These are phyloP conservation scores for Magnusiomyces sp. DNA, from an alignment of 1,139 yeast genomes.

Conservation along the genomic window DNA sequence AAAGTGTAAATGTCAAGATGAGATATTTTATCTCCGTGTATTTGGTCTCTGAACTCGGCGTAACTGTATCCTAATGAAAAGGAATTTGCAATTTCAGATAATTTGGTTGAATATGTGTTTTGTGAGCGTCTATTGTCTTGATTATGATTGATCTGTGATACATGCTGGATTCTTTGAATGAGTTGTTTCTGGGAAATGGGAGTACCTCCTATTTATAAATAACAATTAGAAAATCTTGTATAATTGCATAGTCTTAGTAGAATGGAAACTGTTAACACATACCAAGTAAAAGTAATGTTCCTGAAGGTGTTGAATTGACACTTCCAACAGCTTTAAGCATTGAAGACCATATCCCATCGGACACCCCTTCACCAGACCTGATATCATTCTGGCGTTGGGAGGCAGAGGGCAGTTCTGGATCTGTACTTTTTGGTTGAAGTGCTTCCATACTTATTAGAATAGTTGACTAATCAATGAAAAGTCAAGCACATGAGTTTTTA, in stretches of 20 bases:
- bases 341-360: slow-evolving; percentile 20
- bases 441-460: no score
- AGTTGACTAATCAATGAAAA: no score
- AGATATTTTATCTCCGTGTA: slow-evolving; percentile 26
- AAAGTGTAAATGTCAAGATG: slow-evolving; percentile 31
- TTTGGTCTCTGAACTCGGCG: slow-evolving; percentile 28
- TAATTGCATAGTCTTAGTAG: slow-evolving; percentile 5
- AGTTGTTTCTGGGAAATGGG: slow-evolving; percentile 15
- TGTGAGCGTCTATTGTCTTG: slow-evolving; percentile 1
- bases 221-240: slow-evolving; percentile 9
- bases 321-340: slow-evolving; percentile 21
- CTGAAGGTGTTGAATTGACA: slow-evolving; percentile 15
- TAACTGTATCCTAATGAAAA: slow-evolving; percentile 33
- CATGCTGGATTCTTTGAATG: slow-evolving; percentile 14
- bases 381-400: neutral
- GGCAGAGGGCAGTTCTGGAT: no score
- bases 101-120: slow-evolving; percentile 5
- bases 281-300: slow-evolving; percentile 19
- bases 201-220: slow-evolving; percentile 16
- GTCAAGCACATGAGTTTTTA: no score
- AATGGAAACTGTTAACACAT: neutral
- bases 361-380: neutral
- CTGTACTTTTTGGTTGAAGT: no score
- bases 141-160: slow-evolving; percentile 4
- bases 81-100: slow-evolving; percentile 24